Evolutionary conservation across 2,329 filamentous ascomycete genomes (phyloP).

Genomic region (Colletotrichum acutatum): DNA sequence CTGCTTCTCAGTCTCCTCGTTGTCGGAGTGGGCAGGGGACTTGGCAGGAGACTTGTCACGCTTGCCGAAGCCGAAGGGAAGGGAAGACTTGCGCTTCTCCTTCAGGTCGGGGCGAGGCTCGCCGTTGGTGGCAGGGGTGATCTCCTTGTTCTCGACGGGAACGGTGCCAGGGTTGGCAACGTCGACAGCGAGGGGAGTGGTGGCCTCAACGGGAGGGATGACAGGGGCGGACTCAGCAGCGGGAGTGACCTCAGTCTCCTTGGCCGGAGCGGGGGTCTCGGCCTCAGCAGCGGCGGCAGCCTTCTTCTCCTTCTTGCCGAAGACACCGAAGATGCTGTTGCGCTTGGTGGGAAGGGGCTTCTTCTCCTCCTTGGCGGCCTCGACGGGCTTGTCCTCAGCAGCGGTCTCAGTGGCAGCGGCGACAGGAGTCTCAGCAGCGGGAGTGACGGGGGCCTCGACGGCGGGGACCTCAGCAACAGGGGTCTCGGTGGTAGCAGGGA

Average conservation of each 20-base stretch:
- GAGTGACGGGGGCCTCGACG: conserved; percentile 40
- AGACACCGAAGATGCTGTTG: conserved; percentile 67
- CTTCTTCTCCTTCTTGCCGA: conserved; percentile 70
- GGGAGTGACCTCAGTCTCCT: conserved; percentile 54
- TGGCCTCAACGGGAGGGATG: conserved; percentile 68
- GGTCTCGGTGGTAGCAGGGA: conserved; percentile 47
- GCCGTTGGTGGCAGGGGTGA: conserved; percentile 54
- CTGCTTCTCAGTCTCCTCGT: conserved; percentile 68
- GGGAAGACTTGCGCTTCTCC: conserved; percentile 86
- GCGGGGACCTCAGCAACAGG: conserved; percentile 46
- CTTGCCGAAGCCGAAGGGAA: conserved; percentile 81
- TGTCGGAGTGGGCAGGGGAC: conserved; percentile 60
- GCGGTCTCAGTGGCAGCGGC: conserved; percentile 43
- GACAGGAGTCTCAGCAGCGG: conserved; percentile 45
- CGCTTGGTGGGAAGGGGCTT: conserved; percentile 65
- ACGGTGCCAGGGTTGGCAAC: conserved; percentile 59
- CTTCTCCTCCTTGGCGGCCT: conserved; percentile 44
- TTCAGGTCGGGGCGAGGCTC: conserved; percentile 74
- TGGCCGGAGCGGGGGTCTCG: conserved; percentile 53
- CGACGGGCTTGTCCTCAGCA: conserved; percentile 50
- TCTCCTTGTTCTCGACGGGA: conserved; percentile 59
- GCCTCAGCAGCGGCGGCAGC: conserved; percentile 62
- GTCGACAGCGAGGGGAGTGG: conserved; percentile 66
- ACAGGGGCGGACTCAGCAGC: conserved; percentile 65
- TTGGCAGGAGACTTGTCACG: conserved; percentile 56